These are phyloP conservation scores for Alternaria conjuncta DNA, from an alignment of 2,329 filamentous ascomycete genomes.

Conservation along the genomic window DNA sequence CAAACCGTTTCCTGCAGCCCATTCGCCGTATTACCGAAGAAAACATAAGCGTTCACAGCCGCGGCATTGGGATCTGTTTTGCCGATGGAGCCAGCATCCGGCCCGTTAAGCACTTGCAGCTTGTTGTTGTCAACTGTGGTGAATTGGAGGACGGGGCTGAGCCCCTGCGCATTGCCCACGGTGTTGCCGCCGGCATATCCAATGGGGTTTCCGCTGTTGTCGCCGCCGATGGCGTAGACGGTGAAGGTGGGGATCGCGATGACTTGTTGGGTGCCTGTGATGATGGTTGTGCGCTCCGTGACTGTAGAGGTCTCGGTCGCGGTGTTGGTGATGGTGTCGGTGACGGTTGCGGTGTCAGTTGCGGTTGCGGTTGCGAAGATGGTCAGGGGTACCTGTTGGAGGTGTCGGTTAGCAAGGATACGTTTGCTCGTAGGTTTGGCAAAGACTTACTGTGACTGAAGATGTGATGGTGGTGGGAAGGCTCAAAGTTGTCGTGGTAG, in stretches of 20 bases:
- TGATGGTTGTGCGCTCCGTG: background rate
- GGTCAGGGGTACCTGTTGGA: background rate
- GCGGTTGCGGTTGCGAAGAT: background rate
- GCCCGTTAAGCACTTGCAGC: background rate
- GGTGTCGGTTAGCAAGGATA: background rate
- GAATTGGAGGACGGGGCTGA: background rate
- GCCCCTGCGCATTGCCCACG: accelerated
- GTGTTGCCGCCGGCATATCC: background rate
- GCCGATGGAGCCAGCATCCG: background rate
- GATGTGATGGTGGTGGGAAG: background rate
- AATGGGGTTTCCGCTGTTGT: background rate
- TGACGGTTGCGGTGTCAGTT: background rate
- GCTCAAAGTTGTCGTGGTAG: background rate
- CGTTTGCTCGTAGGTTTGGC: accelerated
- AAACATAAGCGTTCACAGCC: too few species aligned
- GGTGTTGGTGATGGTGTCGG: background rate
- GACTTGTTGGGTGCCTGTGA: background rate
- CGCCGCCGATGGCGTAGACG: background rate
- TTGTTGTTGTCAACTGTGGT: background rate
- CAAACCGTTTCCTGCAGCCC: background rate
- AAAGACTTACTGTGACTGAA: background rate
- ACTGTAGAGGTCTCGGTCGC: background rate
- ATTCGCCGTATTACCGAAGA: too few species aligned
- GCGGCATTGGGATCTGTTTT: background rate
- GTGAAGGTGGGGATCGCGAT: background rate